Conservation (phyloP, 2,329 filamentous ascomycete genomes). For the Sclerotinia minor region DNA sequence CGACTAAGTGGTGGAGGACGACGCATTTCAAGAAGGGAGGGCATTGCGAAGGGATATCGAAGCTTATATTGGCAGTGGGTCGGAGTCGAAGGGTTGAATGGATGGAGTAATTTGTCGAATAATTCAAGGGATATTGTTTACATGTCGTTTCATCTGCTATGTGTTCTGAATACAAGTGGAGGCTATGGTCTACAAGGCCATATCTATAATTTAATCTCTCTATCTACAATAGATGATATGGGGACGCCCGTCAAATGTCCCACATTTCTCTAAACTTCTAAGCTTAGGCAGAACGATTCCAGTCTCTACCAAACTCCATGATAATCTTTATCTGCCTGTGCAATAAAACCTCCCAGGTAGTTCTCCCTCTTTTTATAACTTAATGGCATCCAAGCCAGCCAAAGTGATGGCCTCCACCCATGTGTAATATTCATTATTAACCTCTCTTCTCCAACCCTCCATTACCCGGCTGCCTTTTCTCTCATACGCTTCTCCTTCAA, state of each 20-base stretch:
- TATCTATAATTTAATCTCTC: not conserved
- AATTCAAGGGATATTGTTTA: slow-evolving; percentile 17
- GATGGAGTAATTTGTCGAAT: slow-evolving; percentile 17
- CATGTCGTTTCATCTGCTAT: not conserved
- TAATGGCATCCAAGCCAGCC: not conserved
- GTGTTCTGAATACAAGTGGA: not conserved
- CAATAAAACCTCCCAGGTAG: not conserved
- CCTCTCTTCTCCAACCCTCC: not conserved
- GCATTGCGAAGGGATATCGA: not conserved
- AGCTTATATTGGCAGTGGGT: not conserved
- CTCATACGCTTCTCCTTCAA: slow-evolving; percentile 72
- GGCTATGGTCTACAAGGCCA: not conserved
- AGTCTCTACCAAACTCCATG: not conserved
- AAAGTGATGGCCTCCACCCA: not conserved
- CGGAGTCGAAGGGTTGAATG: slow-evolving; percentile 3
- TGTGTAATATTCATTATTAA: not conserved
- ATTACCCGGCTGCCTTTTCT: slow-evolving; percentile 45
- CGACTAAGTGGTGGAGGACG: slow-evolving; percentile 33
- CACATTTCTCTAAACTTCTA: not conserved
- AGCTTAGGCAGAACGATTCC: not conserved
- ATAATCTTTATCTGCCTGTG: not conserved
- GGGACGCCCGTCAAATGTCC: not conserved
- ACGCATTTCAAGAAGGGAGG: not conserved
- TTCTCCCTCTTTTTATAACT: not conserved
- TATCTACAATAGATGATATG: slow-evolving; percentile 7